These are phyloP conservation scores for Pleoardoris graminearum DNA, from an alignment of 2,329 filamentous ascomycete genomes.

Conservation along the genomic window DNA sequence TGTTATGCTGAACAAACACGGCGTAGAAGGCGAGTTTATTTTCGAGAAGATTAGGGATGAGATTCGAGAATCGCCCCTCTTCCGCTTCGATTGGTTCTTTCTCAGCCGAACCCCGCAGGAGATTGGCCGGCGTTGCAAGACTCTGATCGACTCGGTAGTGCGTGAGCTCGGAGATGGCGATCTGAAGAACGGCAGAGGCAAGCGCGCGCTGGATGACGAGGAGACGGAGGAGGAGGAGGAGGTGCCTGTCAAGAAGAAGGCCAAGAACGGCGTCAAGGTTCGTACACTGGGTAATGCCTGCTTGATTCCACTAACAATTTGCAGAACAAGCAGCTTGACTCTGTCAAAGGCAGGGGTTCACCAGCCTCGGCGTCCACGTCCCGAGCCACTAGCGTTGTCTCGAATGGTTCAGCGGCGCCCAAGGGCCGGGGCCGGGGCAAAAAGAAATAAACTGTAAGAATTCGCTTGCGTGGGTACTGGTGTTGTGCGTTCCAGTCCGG, in stretches of 20 bases:
- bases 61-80: slow-evolving; percentile 89
- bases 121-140: slow-evolving; percentile 89
- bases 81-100: slow-evolving; percentile 99
- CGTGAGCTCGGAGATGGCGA: slow-evolving; percentile 80
- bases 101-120: slow-evolving; percentile 91
- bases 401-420: slow-evolving; percentile 64
- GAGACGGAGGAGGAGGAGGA: slow-evolving; percentile 78
- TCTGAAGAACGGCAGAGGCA: slow-evolving; percentile 65
- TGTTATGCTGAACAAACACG: slow-evolving; percentile 88
- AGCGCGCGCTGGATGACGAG: slow-evolving; percentile 78
- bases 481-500: no score
- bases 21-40: slow-evolving; percentile 85
- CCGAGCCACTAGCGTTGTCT: slow-evolving; percentile 84
- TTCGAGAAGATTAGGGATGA: slow-evolving; percentile 97
- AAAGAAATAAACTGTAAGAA: slow-evolving; percentile 50
- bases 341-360: slow-evolving; percentile 77
- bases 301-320: slow-evolving; percentile 15
- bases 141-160: slow-evolving; percentile 89
- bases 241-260: slow-evolving; percentile 91
- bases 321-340: slow-evolving; percentile 92
- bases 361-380: slow-evolving; percentile 76
- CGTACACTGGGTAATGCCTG: slow-evolving; percentile 34
- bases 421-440: slow-evolving; percentile 53
- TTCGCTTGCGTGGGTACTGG: no score
- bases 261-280: slow-evolving; percentile 87